Evolutionary conservation across 345 rosid genomes (phyloP).

Genomic region (Schrenkiella parvula): DNA sequence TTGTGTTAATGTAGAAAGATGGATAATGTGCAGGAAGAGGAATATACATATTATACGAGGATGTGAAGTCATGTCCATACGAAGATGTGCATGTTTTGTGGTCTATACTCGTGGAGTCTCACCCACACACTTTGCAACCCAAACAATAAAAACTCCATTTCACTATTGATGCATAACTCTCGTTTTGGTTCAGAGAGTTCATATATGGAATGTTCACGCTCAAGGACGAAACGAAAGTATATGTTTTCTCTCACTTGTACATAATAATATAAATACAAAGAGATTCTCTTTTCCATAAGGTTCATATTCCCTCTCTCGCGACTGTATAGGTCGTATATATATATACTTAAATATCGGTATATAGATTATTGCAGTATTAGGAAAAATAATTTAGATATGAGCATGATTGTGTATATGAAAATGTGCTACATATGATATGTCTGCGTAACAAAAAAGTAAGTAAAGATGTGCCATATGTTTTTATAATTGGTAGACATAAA

Average conservation of each 20-base stretch:
- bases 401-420: conserved; percentile 14
- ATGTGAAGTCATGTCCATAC: conserved; percentile 79
- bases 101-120: conserved; percentile 89
- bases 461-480: conserved; percentile 17
- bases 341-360: not conserved
- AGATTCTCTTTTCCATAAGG: conserved; percentile 4
- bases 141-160: conserved; percentile 36
- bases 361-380: conserved; percentile 15
- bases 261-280: conserved; percentile 27
- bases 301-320: not conserved
- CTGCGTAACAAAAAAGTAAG: conserved; percentile 31
- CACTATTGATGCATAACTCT: conserved; percentile 8
- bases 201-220: conserved; percentile 11
- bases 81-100: conserved; percentile 92
- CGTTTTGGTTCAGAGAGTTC: conserved; percentile 19
- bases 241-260: conserved; percentile 14
- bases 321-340: not conserved
- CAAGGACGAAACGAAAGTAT: conserved; percentile 10
- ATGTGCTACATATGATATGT: conserved; percentile 7
- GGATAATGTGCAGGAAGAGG: conserved; percentile 61
- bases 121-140: conserved; percentile 43
- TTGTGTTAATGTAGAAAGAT: not conserved
- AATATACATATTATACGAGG: conserved; percentile 79
- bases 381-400: conserved; percentile 7
- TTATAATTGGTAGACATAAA: conserved; percentile 28